Evolutionary conservation across 768 basidiomycete genomes (phyloP).

Genomic region (Lactifluus rugatus): DNA sequence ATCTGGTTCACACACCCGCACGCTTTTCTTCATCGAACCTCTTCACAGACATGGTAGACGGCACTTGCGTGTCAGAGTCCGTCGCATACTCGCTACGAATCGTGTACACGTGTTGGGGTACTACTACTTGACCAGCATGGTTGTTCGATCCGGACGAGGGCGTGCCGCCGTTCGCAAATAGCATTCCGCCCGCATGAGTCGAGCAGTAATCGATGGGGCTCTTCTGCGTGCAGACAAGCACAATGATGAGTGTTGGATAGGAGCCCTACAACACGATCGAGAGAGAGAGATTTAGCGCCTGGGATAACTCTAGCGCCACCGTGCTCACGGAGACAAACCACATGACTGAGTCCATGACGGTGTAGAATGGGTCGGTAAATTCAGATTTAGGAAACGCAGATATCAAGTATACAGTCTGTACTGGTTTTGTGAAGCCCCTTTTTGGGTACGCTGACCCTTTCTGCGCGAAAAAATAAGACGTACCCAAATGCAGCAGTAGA

Average conservation of each 20-base stretch:
- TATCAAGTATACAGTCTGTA: constrained; percentile 4
- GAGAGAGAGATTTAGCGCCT: neutral
- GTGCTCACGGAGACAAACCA: constrained; percentile 1
- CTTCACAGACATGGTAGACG: constrained; percentile 3
- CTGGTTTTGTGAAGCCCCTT: neutral
- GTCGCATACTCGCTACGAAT: constrained; percentile 1
- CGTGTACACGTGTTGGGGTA: constrained; percentile 1
- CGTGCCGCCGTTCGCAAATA: neutral
- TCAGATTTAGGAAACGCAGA: constrained; percentile 6
- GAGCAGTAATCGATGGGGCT: constrained; percentile 8
- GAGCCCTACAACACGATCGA: neutral
- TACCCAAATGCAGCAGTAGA: constrained; percentile 13
- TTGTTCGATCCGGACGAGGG: neutral
- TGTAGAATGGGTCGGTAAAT: neutral
- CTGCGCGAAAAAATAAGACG: neutral
- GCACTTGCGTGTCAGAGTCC: constrained; percentile 6
- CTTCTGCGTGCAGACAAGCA: constrained; percentile 13
- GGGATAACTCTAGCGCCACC: neutral
- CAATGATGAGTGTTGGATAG: constrained; percentile 11
- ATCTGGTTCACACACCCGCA: neutral
- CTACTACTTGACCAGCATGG: neutral
- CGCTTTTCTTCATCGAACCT: constrained; percentile 4
- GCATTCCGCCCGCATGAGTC: constrained; percentile 6
- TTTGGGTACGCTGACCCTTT: neutral
- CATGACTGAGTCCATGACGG: neutral